Conservation (phyloP, 129 eudicot genomes). For the Glebionis coronaria region DNA sequence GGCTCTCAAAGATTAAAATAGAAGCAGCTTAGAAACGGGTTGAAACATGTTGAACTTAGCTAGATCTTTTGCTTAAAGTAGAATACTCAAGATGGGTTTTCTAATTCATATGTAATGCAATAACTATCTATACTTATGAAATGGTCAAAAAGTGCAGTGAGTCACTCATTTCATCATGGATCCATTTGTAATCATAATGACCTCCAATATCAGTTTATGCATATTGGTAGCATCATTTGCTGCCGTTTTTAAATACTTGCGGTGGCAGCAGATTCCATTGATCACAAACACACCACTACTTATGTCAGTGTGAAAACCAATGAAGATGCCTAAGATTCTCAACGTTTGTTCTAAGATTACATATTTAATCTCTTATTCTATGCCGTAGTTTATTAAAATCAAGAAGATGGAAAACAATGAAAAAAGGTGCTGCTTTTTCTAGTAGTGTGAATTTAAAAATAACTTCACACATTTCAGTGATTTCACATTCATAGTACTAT, state of each 20-base stretch:
- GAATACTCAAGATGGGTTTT: too few relatives aligned
- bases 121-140: too few relatives aligned
- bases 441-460: background rate
- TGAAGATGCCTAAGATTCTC: slow-evolving; percentile 36
- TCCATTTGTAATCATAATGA: too few relatives aligned
- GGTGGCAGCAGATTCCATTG: slow-evolving; percentile 23
- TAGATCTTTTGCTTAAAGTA: too few relatives aligned
- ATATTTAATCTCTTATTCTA: background rate
- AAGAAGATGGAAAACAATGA: background rate
- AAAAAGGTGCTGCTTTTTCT: slow-evolving; percentile 13
- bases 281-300: slow-evolving; percentile 34
- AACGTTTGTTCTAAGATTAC: slow-evolving; percentile 28
- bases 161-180: too few relatives aligned
- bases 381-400: background rate
- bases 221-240: background rate
- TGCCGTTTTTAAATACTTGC: background rate
- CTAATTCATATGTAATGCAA: too few relatives aligned
- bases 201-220: background rate
- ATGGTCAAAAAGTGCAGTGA: too few relatives aligned
- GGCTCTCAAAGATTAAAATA: too few relatives aligned
- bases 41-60: too few relatives aligned
- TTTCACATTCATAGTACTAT: slow-evolving; percentile 24
- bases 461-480: slow-evolving; percentile 10
- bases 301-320: slow-evolving; percentile 29
- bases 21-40: too few relatives aligned